Evolutionary conservation across 2,329 filamentous ascomycete species (phyloP).

Genomic region (Lasiodiplodia sp.): DNA sequence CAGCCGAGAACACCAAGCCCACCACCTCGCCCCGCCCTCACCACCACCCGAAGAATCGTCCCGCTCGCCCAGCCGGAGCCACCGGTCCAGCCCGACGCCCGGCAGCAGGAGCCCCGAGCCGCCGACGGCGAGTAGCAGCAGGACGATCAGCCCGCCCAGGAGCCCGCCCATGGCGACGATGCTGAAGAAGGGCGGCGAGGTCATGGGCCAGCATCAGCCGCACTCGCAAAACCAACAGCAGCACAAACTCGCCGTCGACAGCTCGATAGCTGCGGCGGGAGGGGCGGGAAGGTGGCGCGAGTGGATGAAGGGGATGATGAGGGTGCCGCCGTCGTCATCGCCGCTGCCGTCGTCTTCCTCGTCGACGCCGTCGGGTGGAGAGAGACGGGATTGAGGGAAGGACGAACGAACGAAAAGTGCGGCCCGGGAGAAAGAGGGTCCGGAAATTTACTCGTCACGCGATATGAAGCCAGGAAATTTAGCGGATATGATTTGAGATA

Average conservation of each 20-base stretch:
- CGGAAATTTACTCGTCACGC: too few relatives aligned
- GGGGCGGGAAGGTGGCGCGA: conserved; percentile 43
- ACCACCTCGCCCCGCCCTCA: neutral
- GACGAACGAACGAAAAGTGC: too few relatives aligned
- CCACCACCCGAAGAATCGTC: neutral
- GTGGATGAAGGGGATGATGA: conserved; percentile 48
- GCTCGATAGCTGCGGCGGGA: conserved; percentile 11
- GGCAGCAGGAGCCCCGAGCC: neutral
- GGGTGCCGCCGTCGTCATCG: conserved; percentile 37
- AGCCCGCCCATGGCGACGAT: neutral
- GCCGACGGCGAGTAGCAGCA: neutral
- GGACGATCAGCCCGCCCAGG: too few relatives aligned
- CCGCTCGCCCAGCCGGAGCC: neutral
- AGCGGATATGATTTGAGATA: too few relatives aligned
- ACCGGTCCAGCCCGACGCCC: neutral
- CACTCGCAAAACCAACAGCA: neutral
- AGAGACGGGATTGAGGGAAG: neutral
- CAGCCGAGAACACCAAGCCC: neutral
- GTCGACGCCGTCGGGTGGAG: neutral
- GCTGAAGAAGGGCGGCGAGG: neutral
- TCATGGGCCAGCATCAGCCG: conserved; percentile 26
- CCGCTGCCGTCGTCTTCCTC: neutral
- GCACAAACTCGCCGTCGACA: too few relatives aligned
- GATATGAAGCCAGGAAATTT: too few relatives aligned
- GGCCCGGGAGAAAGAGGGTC: neutral